Percentiles rank a stretch among this genome's conserved stretches.
These are phyloP conservation scores for Cytospora paraplurivora DNA, from an alignment of 2,329 filamentous ascomycete species.

Conservation along the genomic window DNA sequence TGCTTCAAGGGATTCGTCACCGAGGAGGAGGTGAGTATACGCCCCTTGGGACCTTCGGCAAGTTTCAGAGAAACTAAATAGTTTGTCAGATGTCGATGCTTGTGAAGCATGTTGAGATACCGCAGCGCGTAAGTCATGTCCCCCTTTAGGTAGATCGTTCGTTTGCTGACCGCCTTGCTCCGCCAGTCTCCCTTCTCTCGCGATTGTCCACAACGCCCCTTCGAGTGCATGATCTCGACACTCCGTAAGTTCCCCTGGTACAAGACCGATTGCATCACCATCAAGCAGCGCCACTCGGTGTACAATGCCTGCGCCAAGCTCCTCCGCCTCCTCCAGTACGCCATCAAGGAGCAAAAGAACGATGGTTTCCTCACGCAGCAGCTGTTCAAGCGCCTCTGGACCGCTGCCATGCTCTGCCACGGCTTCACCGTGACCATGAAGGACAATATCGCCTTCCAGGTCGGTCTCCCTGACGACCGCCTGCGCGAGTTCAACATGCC, in stretches of 20 bases:
- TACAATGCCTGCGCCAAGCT: constrained; percentile 55
- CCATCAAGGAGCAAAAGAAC: constrained; percentile 44
- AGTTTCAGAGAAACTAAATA: neutral
- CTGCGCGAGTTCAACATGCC: constrained; percentile 50
- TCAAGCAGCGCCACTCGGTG: constrained; percentile 57
- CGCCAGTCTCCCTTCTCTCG: constrained; percentile 59
- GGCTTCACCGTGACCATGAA: constrained; percentile 65
- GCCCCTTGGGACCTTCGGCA: neutral
- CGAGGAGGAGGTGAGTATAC: constrained; percentile 57
- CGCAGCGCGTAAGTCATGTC: constrained; percentile 56
- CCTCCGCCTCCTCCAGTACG: constrained; percentile 47
- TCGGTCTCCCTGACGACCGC: constrained; percentile 41
- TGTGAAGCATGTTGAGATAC: constrained; percentile 63
- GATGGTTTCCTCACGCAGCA: constrained; percentile 51
- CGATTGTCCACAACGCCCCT: constrained; percentile 65
- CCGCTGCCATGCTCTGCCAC: constrained; percentile 56
- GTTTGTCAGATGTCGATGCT: constrained; percentile 48
- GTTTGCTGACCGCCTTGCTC: constrained; percentile 20
- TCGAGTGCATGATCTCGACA: constrained; percentile 66
- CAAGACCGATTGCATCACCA: constrained; percentile 56
- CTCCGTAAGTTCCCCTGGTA: constrained; percentile 66
- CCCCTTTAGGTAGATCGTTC: neutral
- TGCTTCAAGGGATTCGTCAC: constrained; percentile 63
- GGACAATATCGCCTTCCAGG: constrained; percentile 55
- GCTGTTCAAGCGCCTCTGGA: constrained; percentile 56